These are phyloP conservation scores for Coemansia sp. DNA, from an alignment of 192 early-diverging fungal species.

Conservation along the genomic window DNA sequence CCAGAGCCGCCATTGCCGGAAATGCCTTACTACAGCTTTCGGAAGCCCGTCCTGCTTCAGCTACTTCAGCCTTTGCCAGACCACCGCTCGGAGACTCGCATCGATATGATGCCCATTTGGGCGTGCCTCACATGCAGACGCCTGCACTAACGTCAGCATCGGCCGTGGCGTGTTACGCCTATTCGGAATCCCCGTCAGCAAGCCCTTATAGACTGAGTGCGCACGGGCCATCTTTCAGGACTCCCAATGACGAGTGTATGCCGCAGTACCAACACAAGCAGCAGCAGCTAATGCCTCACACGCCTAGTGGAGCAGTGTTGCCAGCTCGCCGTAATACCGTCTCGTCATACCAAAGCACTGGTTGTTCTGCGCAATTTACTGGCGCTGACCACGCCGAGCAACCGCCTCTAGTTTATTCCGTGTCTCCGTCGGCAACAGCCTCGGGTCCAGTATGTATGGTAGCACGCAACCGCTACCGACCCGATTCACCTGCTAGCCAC, in stretches of 20 bases:
- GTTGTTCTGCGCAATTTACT: background rate
- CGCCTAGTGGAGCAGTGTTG: background rate
- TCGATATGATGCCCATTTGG: background rate
- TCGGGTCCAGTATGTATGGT: background rate
- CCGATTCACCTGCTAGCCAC: conserved; percentile 16
- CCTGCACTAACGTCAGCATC: conserved; percentile 13
- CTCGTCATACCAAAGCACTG: conserved; percentile 15
- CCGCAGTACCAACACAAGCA: background rate
- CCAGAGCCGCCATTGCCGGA: background rate
- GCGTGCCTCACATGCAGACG: background rate
- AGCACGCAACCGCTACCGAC: conserved; percentile 29
- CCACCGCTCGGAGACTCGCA: background rate
- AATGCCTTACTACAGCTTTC: conserved; percentile 4
- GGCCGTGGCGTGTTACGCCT: background rate
- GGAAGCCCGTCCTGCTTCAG: background rate
- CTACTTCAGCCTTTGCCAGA: background rate
- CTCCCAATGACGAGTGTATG: background rate
- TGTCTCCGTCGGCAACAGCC: background rate
- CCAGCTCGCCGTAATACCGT: conserved; percentile 28
- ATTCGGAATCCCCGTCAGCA: background rate
- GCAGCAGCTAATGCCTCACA: background rate
- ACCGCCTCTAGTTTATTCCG: background rate
- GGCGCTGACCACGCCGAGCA: background rate
- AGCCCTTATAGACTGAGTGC: background rate
- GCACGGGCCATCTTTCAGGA: background rate